Evolutionary conservation across 2,329 filamentous ascomycete species (phyloP), one percentile per base, ranked within the genome.

Genomic region (Claviceps capensis): DNA sequence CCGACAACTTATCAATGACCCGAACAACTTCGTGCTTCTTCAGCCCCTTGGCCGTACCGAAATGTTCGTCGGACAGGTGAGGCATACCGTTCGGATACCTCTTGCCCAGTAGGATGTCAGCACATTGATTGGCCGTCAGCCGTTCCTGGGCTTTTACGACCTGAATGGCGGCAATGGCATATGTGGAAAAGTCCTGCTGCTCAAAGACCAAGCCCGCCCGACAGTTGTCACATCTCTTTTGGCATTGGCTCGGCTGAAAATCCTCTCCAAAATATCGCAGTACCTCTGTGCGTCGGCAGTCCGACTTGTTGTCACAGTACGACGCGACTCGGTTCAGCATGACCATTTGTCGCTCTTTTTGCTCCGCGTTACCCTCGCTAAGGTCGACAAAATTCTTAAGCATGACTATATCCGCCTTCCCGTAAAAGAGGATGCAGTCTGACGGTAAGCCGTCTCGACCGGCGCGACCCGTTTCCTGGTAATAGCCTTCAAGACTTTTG

Each of bases 401-500:
- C 50, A 79, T 77, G 48, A 75, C 78, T 49, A 85, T 82, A 64
- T 98, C 93, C 54, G 72, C 77, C 62, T 88, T 95, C 45, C 81
- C 81, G 61, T 93, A 98, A 67, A 85, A 97, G 14, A 98, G 77
- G 64, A 90, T 93, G 69, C 93, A 98, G 53, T 86, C 83, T 6
- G 93, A 96, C 19, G 77, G 78, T 58, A 88, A 82, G 8, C 91
- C 91, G 65, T 98, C 93, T 64, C 93, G 81, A 6, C 93, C 93
- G 53, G 94, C 93, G 60, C 93, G 85, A 1, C 93, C 93, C 45
- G 93, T 98, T 67, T 98, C 93, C 65, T 98, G 93, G 63, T 98
- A 98, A 66, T 98, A 98, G 0, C 93, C 93, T 69, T 98, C 93
- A 51, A 98, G 72, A 60, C 88, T 96, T 68, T 98, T 97, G 1